Evolutionary conservation across 805 yeast species (phyloP).

Genomic region (Wickerhamiella qilinensis): DNA sequence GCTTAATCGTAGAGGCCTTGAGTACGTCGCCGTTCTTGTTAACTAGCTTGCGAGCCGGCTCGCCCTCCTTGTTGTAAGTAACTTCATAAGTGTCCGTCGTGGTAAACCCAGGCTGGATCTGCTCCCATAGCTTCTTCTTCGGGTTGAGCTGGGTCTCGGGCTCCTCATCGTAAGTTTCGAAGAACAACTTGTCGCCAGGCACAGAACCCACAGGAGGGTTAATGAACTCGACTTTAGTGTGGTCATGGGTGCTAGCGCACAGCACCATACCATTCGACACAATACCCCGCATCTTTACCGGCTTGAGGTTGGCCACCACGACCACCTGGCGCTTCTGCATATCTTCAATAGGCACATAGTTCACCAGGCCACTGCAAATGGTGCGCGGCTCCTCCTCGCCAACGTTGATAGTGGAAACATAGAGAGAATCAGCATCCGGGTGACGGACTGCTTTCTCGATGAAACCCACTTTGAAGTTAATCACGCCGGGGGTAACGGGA

Average conservation of each 20-base stretch:
- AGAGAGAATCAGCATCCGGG: constrained; percentile 94
- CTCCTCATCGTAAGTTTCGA: constrained; percentile 74
- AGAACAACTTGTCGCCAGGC: constrained; percentile 93
- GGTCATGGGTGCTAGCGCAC: constrained; percentile 55
- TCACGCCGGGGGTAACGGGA: constrained; percentile 43
- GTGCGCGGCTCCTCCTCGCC: constrained; percentile 98
- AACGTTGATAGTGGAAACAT: constrained; percentile 89
- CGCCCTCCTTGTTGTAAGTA: constrained; percentile 61
- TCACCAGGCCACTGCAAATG: constrained; percentile 92
- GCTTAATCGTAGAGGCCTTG: constrained; percentile 52
- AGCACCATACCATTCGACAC: constrained; percentile 93
- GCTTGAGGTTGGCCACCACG: constrained; percentile 89
- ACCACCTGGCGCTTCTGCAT: constrained; percentile 91
- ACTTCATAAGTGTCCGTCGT: constrained; percentile 67
- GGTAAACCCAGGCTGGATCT: constrained; percentile 78
- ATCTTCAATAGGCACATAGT: constrained; percentile 74
- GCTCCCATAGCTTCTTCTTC: constrained; percentile 96
- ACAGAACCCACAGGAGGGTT: constrained; percentile 86
- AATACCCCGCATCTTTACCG: constrained; percentile 95
- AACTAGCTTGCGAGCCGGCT: constrained; percentile 54
- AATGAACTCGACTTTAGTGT: constrained; percentile 67
- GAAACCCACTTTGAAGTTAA: constrained; percentile 91
- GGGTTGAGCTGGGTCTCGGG: constrained; percentile 92
- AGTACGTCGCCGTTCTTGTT: constrained; percentile 67
- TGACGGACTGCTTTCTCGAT: constrained; percentile 93